Evolutionary conservation across 2,329 filamentous ascomycete genomes (phyloP), one percentile per base, ranked within the genome.

Genomic region (Stagonosporopsis rhizophila): DNA sequence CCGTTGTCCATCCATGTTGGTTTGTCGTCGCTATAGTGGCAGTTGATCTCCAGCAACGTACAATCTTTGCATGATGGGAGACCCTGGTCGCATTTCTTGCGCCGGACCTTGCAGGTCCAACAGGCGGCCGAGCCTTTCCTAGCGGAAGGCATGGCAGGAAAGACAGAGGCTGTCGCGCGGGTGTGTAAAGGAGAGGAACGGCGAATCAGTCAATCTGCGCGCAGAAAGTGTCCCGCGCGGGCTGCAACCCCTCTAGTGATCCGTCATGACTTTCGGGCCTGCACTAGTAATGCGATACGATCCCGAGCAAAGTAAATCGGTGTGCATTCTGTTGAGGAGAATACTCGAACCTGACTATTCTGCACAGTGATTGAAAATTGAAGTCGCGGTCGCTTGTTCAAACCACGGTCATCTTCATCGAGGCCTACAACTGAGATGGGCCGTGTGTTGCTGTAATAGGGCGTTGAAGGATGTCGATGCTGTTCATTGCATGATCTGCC

Each of bases 41-140:
- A 88, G 17, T 79, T 80, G 53, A 87, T 87, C 44, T 82, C 78
- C n/a, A 88, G 79, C 1, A 75, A 68, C 14, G 72, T 68, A 71
- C 85, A 88, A 32, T 69, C 74, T 6, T 79, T 74, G 69, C 85
- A 88, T 8, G 79, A 65, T 8, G 84, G 84, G 2, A 77, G 79
- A 22, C 65, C 75, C 66, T 85, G 82, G 59, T 86, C 83, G 67
- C 85, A 88, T 65, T 86, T 87, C 66, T 87, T 88, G 62, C 83
- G 83, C 19, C 85, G 81, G 11, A 87, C 77, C 20, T 84, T 81
- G 64, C 85, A 87, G 2, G 84, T 87, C 83, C 83, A 87, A 67
- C 85, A 87, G 56, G 27, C 41, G 17, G 17, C 11, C 6, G 34
- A n/a, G 34, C 23, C 4, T 4, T 28, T 22, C 32, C 34, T 37